phyloP scores from a whole-genome alignment of 1,284 basidiomycete genomes.

The Ustilago nuda region DNA sequence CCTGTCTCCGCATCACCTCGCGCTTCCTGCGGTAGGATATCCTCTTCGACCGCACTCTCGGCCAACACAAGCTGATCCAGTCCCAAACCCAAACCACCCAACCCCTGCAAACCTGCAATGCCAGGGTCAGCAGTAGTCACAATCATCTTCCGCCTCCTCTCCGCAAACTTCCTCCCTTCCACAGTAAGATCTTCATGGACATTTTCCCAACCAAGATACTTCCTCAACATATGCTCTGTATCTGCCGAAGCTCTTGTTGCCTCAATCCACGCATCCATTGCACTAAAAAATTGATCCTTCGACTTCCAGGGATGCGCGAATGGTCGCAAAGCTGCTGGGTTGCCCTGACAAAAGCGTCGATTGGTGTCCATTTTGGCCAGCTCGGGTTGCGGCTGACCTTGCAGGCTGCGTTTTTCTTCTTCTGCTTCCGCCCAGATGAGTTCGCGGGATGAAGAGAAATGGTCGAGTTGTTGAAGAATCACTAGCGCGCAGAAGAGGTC shows the following conservation, averaged over 20 bases:
- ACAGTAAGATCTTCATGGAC: constrained; percentile 51
- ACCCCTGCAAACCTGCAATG: constrained; percentile 7
- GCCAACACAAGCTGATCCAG: constrained; percentile 19
- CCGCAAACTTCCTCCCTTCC: constrained; percentile 51
- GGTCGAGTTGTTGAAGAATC: constrained; percentile 29
- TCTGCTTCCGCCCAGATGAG: constrained; percentile 61
- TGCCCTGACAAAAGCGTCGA: constrained; percentile 33
- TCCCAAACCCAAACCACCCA: constrained; percentile 6
- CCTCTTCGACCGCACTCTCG: not conserved
- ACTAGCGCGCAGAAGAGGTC: constrained; percentile 38
- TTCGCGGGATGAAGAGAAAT: constrained; percentile 34
- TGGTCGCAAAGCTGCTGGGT: constrained; percentile 37
- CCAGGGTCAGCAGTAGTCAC: constrained; percentile 15
- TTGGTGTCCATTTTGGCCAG: constrained; percentile 20
- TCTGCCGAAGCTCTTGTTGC: constrained; percentile 30
- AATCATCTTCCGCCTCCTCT: constrained; percentile 49
- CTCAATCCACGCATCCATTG: constrained; percentile 44
- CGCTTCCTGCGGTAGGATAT: not conserved
- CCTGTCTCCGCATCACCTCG: not conserved
- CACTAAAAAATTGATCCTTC: constrained; percentile 42
- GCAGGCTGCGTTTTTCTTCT: constrained; percentile 47
- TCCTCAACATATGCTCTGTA: constrained; percentile 34
- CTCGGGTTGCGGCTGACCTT: constrained; percentile 18
- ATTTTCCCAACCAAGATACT: constrained; percentile 51
- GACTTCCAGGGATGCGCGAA: constrained; percentile 52